Percentiles rank a stretch among this genome's conserved stretches.
These are phyloP conservation scores for Ascochyta lentis DNA, from an alignment of 2,329 filamentous ascomycete genomes.

Conservation along the genomic window DNA sequence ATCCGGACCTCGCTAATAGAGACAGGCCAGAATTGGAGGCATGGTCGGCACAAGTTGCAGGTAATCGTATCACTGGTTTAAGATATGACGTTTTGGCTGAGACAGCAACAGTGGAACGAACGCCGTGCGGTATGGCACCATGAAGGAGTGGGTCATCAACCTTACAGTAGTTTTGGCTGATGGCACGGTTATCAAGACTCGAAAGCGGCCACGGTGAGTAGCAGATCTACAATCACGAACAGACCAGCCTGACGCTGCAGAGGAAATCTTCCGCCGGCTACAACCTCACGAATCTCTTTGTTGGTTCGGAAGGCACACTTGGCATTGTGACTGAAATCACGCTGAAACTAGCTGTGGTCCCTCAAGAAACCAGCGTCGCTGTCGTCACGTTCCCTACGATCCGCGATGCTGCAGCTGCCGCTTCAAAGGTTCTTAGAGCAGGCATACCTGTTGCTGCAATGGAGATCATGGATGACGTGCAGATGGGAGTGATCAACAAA, in stretches of 20 bases:
- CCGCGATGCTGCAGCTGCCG: constrained; percentile 75
- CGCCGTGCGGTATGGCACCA: constrained; percentile 80
- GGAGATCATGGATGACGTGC: constrained; percentile 89
- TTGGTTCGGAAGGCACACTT: constrained; percentile 82
- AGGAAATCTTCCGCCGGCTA: constrained; percentile 82
- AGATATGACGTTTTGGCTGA: constrained; percentile 19
- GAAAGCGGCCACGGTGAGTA: constrained; percentile 68
- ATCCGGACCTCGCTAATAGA: constrained; percentile 29
- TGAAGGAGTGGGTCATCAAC: constrained; percentile 89
- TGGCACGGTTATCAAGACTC: constrained; percentile 79
- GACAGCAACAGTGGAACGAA: constrained; percentile 70
- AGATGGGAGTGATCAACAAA: constrained; percentile 83
- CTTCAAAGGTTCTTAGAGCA: constrained; percentile 76
- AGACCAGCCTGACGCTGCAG: constrained; percentile 4
- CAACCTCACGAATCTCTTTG: constrained; percentile 80
- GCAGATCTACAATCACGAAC: not conserved
- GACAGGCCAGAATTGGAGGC: constrained; percentile 74
- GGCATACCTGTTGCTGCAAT: constrained; percentile 77
- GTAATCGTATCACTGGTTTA: constrained; percentile 21
- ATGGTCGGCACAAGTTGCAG: constrained; percentile 79
- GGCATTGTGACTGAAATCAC: constrained; percentile 84
- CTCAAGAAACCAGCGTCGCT: constrained; percentile 77
- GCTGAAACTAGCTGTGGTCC: constrained; percentile 78
- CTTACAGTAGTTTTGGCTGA: constrained; percentile 81
- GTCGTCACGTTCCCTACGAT: constrained; percentile 82